These are phyloP conservation scores for Colletotrichum sp. DNA, from an alignment of 2,329 filamentous ascomycete genomes.

Conservation along the genomic window DNA sequence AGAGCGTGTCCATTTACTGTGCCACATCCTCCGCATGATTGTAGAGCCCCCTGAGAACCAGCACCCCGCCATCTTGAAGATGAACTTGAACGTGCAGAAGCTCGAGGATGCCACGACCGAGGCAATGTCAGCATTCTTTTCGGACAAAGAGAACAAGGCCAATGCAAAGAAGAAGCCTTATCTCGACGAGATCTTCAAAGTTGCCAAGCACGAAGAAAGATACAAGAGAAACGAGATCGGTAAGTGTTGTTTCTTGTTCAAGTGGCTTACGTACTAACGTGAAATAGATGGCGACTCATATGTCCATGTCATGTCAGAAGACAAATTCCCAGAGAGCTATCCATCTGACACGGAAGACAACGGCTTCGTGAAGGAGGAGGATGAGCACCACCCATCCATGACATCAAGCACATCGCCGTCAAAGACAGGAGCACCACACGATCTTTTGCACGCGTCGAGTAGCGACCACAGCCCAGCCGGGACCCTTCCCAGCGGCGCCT, in stretches of 20 bases:
- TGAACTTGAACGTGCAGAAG: constrained; percentile 58
- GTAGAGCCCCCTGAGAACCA: constrained; percentile 55
- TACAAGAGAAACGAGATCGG: constrained; percentile 63
- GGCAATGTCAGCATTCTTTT: constrained; percentile 62
- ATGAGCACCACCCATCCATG: constrained; percentile 42
- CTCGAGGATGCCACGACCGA: constrained; percentile 65
- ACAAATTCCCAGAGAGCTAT: constrained; percentile 54
- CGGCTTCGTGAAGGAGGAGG: constrained; percentile 45
- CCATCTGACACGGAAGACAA: constrained; percentile 53
- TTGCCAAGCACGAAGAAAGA: constrained; percentile 62
- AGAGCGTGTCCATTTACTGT: constrained; percentile 66
- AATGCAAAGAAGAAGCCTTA: constrained; percentile 61
- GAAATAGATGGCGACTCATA: constrained; percentile 50
- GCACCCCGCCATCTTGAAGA: constrained; percentile 57
- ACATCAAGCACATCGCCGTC: constrained; percentile 39
- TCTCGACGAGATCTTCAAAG: constrained; percentile 66
- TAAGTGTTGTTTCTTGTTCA: constrained; percentile 34
- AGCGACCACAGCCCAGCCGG: constrained; percentile 41
- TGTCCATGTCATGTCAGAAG: constrained; percentile 57
- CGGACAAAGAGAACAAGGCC: constrained; percentile 56
- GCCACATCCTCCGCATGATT: constrained; percentile 65
- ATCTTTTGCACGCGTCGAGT: constrained; percentile 38
- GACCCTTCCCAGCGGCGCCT: constrained; percentile 36
- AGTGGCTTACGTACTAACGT: background rate
- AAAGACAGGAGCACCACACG: constrained; percentile 36